A percentile compares a stretch with the other conserved stretches of the same genome.
Conservation (phyloP, 768 basidiomycete genomes). For the Leccinum incarnatum region DNA sequence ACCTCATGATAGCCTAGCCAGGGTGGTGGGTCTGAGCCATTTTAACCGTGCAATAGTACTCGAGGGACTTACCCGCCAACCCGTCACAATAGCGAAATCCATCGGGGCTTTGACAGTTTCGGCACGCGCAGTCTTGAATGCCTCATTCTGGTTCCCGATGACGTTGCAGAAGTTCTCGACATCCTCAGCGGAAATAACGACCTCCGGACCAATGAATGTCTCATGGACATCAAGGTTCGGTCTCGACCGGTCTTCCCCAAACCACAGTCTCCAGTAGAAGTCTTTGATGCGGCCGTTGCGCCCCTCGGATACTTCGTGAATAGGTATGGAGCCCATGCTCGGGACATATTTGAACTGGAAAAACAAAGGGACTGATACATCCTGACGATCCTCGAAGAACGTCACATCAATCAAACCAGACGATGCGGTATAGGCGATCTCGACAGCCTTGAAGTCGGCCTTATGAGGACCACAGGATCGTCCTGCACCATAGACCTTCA, state of each 20-base stretch:
- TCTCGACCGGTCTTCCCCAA: slow-evolving; percentile 77
- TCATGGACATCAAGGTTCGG: slow-evolving; percentile 79
- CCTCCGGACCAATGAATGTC: slow-evolving; percentile 84
- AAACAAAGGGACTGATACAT: slow-evolving; percentile 70
- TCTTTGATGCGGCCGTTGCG: slow-evolving; percentile 91
- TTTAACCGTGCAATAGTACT: background rate
- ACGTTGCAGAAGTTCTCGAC: slow-evolving; percentile 91
- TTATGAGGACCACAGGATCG: slow-evolving; percentile 78
- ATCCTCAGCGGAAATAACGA: slow-evolving; percentile 69
- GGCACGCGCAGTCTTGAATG: slow-evolving; percentile 77
- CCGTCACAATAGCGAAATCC: slow-evolving; percentile 98
- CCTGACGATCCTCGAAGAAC: slow-evolving; percentile 80
- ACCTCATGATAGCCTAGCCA: slow-evolving; percentile 93
- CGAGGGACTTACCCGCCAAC: slow-evolving; percentile 80
- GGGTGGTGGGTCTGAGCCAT: slow-evolving; percentile 11
- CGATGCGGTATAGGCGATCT: slow-evolving; percentile 57
- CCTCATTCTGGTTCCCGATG: slow-evolving; percentile 89
- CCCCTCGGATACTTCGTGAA: slow-evolving; percentile 82
- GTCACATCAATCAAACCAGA: slow-evolving; percentile 64
- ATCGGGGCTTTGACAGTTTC: slow-evolving; percentile 81
- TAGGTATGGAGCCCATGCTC: slow-evolving; percentile 84
- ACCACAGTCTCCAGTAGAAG: slow-evolving; percentile 99
- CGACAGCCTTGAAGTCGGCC: slow-evolving; percentile 76
- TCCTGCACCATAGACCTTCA: slow-evolving; percentile 73
- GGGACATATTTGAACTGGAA: slow-evolving; percentile 88